These are phyloP conservation scores for Thielaviopsis euricoi DNA, from an alignment of 2,329 filamentous ascomycete genomes.

Conservation along the genomic window DNA sequence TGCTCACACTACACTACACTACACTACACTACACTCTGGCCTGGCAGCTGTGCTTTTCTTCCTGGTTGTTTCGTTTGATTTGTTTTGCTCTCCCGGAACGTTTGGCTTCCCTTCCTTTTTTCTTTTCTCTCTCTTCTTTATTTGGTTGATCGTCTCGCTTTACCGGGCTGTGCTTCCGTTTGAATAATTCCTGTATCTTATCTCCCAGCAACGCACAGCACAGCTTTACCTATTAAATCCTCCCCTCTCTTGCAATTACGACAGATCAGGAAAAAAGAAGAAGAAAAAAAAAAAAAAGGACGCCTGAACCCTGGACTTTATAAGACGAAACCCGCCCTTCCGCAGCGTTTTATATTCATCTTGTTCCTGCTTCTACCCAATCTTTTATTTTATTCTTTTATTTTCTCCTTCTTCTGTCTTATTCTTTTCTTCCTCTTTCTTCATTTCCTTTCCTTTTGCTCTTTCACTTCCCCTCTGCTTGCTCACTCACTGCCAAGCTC, in stretches of 20 bases:
- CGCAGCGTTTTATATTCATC: background rate
- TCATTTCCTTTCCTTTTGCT: background rate
- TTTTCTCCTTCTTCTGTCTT: background rate
- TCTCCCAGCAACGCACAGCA: too few species aligned
- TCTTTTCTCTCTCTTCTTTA: background rate
- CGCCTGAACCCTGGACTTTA: background rate
- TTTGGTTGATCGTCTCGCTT: background rate
- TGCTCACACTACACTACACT: too few species aligned
- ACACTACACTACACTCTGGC: too few species aligned
- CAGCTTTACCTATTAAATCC: background rate
- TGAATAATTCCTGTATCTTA: background rate
- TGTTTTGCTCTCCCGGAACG: background rate
- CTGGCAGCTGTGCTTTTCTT: background rate
- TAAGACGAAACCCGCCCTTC: constrained; percentile 2
- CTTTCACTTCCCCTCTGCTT: background rate
- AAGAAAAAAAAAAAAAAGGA: background rate
- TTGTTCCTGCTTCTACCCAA: background rate
- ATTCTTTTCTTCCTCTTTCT: background rate
- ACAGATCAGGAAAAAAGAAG: background rate
- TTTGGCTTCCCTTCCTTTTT: background rate
- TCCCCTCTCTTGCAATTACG: background rate
- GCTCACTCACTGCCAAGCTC: too few species aligned
- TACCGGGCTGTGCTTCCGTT: background rate
- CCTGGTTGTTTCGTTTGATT: background rate
- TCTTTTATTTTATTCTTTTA: background rate